phyloP scores from a whole-genome alignment of 257 asterid species.

The Lavandula angustifolia region DNA sequence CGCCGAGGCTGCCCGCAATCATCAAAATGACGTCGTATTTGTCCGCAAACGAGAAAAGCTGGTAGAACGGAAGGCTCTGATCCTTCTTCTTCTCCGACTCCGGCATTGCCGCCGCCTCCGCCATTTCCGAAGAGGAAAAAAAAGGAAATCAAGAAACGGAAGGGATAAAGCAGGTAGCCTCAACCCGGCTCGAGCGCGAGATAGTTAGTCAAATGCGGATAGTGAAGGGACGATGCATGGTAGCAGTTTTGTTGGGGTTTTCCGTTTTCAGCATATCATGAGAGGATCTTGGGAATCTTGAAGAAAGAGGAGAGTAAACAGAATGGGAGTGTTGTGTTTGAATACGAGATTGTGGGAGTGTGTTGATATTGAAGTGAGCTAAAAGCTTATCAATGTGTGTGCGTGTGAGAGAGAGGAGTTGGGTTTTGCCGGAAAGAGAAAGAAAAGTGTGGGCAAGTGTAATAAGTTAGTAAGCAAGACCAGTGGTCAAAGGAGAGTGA shows the following conservation, averaged over 20 bases:
- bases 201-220: not conserved
- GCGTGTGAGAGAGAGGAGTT: conserved; percentile 27
- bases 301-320: conserved; percentile 23
- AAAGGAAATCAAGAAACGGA: not conserved
- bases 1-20: conserved; percentile 66
- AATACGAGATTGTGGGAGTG: not conserved
- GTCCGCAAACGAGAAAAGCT: conserved; percentile 61
- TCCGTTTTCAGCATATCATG: conserved; percentile 21
- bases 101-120: conserved; percentile 52
- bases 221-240: conserved; percentile 27
- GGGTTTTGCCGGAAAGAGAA: conserved; percentile 33
- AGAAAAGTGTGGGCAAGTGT: conserved; percentile 22
- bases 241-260: conserved; percentile 11
- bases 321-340: not conserved
- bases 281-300: conserved; percentile 24
- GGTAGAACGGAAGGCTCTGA: conserved; percentile 56
- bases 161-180: conserved; percentile 11
- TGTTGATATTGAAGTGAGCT: conserved; percentile 32
- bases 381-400: conserved; percentile 23
- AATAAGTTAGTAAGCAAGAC: conserved; percentile 36
- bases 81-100: conserved; percentile 67
- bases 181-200: conserved; percentile 9
- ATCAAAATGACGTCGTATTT: conserved; percentile 46
- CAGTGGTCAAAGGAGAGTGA: conserved; percentile 35
- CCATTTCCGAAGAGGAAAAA: conserved; percentile 35